Evolutionary conservation across 129 eudicot genomes (phyloP), one percentile per base, ranked within the genome.

Genomic region (Logfia minima): DNA sequence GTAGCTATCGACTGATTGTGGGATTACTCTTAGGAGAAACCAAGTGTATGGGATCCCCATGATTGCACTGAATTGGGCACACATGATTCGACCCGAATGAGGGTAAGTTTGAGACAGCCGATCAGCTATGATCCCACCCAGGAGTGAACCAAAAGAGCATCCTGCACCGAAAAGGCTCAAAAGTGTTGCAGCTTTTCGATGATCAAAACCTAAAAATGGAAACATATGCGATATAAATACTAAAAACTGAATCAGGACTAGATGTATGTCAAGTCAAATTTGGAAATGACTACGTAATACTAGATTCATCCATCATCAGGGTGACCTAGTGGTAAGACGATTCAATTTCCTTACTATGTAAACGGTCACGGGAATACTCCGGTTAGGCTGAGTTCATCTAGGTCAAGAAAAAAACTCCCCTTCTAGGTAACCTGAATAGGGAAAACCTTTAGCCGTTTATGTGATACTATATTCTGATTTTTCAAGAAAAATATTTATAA

Each of bases 21-120:
- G 97, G 74, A 89, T 89, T 28, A 81, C 83, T 61, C 86, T 77
- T 67, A 91, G 88, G 31, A 93, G 96, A 85, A 90, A 87, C 81
- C 87, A 87, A 24, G 98, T 77, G 88, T 89, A 93, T 14, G 98
- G 98, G 79, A 91, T 94, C 48, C 98, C 98, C 98, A 94, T 94
- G 63, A 85, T 87, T 1, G 98, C 85, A 34, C 97, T 89, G 74
- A 94, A 91, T 72, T 94, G 98, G 0, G 98, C 98, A 24, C 98
- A 94, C 88, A 91, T 91, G 28, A 91, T 78, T 17, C 98, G 87
- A 45, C 98, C 98, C 0, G 93, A 83, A 68, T 91, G 85, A 22
- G 98, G 98, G 88, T 91, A 94, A 14, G 66, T 35, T 17, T 66
- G 90, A 16, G 98, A 81, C 85, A 91, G 73, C 26, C 82, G 77